These are phyloP conservation scores for Liquidambar formosana DNA, from an alignment of 164 flowering plant genomes.

Conservation along the genomic window DNA sequence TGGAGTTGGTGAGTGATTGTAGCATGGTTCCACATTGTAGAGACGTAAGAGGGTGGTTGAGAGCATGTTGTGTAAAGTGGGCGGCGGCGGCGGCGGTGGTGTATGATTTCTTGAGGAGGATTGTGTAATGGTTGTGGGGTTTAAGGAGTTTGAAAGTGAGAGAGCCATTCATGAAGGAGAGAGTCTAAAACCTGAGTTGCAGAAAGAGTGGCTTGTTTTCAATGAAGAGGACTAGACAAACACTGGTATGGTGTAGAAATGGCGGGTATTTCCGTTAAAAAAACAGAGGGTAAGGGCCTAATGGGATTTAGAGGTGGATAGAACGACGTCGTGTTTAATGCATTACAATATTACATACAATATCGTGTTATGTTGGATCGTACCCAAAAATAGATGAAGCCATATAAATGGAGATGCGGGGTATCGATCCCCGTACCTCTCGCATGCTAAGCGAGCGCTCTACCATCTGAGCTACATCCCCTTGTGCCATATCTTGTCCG, in stretches of 20 bases:
- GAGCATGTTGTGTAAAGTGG: not conserved
- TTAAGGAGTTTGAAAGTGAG: slow-evolving; percentile 1
- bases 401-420: slow-evolving; percentile 68
- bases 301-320: too few relatives aligned
- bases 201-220: not conserved
- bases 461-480: slow-evolving; percentile 99
- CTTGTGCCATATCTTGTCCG: too few relatives aligned
- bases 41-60: slow-evolving; percentile 14
- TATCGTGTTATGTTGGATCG: too few relatives aligned
- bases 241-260: not conserved
- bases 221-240: not conserved
- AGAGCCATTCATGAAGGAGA: slow-evolving; percentile 10
- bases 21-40: slow-evolving; percentile 28
- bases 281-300: not conserved
- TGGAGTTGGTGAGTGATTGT: slow-evolving; percentile 27
- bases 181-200: not conserved
- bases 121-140: too few relatives aligned
- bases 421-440: slow-evolving; percentile 97
- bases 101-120: not conserved
- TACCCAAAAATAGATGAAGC: too few relatives aligned
- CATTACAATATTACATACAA: too few relatives aligned
- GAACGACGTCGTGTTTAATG: too few relatives aligned
- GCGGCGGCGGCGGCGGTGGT: not conserved
- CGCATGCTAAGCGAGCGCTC: slow-evolving; percentile 99
- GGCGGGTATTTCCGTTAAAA: not conserved